phyloP scores from a whole-genome alignment of 2,329 filamentous ascomycete species.

The Alternaria arbusti region DNA sequence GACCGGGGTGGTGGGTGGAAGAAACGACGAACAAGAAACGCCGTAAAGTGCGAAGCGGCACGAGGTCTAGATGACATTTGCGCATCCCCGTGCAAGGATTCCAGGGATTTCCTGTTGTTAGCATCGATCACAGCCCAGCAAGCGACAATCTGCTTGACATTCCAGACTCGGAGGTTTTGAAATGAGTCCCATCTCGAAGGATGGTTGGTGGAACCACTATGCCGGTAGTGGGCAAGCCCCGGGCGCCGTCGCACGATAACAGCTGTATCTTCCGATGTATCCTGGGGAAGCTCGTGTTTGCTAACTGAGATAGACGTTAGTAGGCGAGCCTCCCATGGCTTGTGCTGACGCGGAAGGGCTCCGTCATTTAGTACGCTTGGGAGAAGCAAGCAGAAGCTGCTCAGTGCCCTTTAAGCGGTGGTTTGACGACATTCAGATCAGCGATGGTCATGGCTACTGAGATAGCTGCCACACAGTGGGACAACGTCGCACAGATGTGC shows the following conservation, averaged over 20 bases:
- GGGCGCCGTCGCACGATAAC: conserved; percentile 22
- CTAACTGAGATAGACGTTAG: conserved; percentile 19
- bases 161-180: conserved; percentile 26
- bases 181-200: conserved; percentile 26
- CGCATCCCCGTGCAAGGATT: conserved; percentile 20
- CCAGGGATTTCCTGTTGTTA: conserved; percentile 22
- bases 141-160: conserved; percentile 20
- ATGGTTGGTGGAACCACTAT: conserved; percentile 36
- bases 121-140: conserved; percentile 15
- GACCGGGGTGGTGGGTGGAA: conserved; percentile 8
- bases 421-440: conserved; percentile 5
- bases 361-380: background rate
- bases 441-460: background rate
- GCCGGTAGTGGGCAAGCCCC: conserved; percentile 15
- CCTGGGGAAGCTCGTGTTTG: conserved; percentile 28
- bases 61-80: conserved; percentile 15
- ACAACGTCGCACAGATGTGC: background rate
- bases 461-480: conserved; percentile 1
- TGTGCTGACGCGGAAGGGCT: conserved; percentile 4
- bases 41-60: conserved; percentile 13
- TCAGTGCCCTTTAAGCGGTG: background rate
- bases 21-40: conserved; percentile 9
- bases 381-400: background rate
- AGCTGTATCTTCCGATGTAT: conserved; percentile 21
- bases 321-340: conserved; percentile 3